Evolutionary conservation across 805 yeast genomes (phyloP).

Genomic region (Candida jianshihensis): DNA sequence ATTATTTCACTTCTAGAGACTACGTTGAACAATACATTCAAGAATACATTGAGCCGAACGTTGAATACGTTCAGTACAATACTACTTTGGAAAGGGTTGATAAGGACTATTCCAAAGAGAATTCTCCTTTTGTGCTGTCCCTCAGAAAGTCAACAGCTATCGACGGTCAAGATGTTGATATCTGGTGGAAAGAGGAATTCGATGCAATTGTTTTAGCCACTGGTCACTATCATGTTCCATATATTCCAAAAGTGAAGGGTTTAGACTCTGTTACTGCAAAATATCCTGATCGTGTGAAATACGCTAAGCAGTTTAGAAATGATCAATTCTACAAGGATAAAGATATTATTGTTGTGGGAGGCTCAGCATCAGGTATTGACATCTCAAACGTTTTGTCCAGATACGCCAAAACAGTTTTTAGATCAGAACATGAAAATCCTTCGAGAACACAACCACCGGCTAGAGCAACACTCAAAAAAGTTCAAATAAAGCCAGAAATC

Average conservation of each 20-base stretch:
- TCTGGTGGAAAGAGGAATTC: conserved; percentile 37
- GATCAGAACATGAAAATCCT: conserved; percentile 29
- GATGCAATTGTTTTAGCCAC: conserved; percentile 52
- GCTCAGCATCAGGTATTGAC: conserved; percentile 36
- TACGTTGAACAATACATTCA: conserved; percentile 8
- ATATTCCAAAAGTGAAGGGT: conserved; percentile 43
- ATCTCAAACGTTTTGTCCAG: conserved; percentile 33
- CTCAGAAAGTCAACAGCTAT: conserved; percentile 9
- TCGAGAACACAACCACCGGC: conserved; percentile 3
- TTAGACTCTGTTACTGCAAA: conserved; percentile 31
- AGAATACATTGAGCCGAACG: conserved; percentile 2
- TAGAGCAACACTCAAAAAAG: conserved; percentile 33
- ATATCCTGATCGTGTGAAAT: conserved; percentile 29
- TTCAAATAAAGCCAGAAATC: conserved; percentile 34
- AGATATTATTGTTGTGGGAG: conserved; percentile 38
- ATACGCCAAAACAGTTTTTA: conserved; percentile 36
- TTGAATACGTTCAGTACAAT: conserved; percentile 10
- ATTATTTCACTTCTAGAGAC: conserved; percentile 1
- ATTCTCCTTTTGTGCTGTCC: conserved; percentile 28
- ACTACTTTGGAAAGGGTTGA: conserved; percentile 29
- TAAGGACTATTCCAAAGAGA: conserved; percentile 18
- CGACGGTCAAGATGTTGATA: conserved; percentile 2
- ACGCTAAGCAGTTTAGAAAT: conserved; percentile 31
- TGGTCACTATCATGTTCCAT: conserved; percentile 55
- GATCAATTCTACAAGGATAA: conserved; percentile 29